Percentiles rank a stretch among this genome's conserved stretches.
These are phyloP conservation scores for Sporothrix luriei DNA, from an alignment of 2,329 filamentous ascomycete species.

Conservation along the genomic window DNA sequence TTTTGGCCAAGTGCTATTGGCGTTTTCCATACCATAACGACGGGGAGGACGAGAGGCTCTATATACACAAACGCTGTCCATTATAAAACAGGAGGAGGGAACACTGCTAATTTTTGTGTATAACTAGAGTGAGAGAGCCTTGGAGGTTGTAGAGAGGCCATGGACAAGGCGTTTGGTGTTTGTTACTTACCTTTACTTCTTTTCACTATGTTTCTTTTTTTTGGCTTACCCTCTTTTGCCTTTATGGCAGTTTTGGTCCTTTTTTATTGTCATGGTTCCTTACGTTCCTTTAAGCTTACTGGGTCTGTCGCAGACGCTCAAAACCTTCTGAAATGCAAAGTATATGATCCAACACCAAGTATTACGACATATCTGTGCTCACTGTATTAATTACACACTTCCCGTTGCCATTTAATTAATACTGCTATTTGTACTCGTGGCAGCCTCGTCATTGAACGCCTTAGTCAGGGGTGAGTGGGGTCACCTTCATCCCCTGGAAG, in stretches of 20 bases:
- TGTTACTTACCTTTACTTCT: conserved; percentile 1
- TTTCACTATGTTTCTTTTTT: not conserved
- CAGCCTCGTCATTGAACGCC: conserved; percentile 12
- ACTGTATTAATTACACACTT: not conserved
- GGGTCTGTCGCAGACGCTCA: conserved; percentile 12
- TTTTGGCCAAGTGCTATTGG: conserved; percentile 22
- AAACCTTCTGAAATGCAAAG: conserved; percentile 3
- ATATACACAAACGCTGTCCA: not conserved
- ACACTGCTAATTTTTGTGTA: conserved; percentile 34
- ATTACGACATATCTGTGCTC: not conserved
- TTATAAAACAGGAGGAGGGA: conserved; percentile 18
- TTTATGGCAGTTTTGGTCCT: not conserved
- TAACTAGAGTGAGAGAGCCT: conserved; percentile 34
- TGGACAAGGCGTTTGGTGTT: conserved; percentile 34
- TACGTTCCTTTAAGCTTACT: not conserved
- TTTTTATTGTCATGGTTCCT: not conserved
- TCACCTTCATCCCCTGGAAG: not conserved
- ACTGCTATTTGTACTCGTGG: not conserved
- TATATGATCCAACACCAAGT: conserved; percentile 9
- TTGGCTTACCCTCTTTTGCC: not conserved
- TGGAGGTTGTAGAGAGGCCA: conserved; percentile 35
- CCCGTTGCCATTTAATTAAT: not conserved
- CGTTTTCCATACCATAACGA: conserved; percentile 27
- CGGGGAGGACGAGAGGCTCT: conserved; percentile 21
- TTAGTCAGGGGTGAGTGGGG: conserved; percentile 26